Evolutionary conservation across 1,284 basidiomycete genomes (phyloP), one percentile per base, ranked within the genome.

Genomic region (Apiotrichum veenhuisii): DNA sequence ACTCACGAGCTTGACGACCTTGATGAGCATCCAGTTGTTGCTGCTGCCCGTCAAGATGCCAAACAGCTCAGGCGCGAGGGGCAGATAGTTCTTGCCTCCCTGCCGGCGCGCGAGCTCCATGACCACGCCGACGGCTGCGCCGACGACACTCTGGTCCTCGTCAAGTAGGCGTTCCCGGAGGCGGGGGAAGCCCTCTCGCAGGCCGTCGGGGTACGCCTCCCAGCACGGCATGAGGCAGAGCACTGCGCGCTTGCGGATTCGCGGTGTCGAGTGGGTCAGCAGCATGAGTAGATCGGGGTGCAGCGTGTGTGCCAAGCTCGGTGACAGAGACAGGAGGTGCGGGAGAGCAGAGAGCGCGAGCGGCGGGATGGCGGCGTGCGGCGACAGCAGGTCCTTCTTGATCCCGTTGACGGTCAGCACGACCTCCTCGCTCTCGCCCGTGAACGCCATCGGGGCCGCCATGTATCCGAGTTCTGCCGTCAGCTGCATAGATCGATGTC

Each of bases 21-120:
- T 99, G 79, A 99, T 99, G 57, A 98, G 81, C 89, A 98, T 95
- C 96, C 96, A 99, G 71, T 98, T 99, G 76, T 98, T 98, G 27
- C 87, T 89, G 30, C 91, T 92, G 1, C 87, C 91, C 0, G 92
- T 97, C 58, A 99, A 80, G n/a, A 98, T 82, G 64, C 89, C 88
- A 74, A 98, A 99, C 48, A 98, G 79, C 68, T 92, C 90, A 1
- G 96, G 96, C 3, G 95, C 94, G 33, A 97, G 77, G 3, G 84
- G 80, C 5, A 96, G 80, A 70, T 91, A 92, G 56, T 89, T 87
- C 63, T 80, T 79, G 8, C 92, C 90, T 57, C 87, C 85, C 54
- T 83, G 73, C 47, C 72, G 79, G 54, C 89, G 82, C 4, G 91
- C 89, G 27, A 98, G 82, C 78, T 99, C 96, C 75, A 93, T 96